phyloP scores from a whole-genome alignment of 1,284 basidiomycete species.

The Vanrija pseudolonga region DNA sequence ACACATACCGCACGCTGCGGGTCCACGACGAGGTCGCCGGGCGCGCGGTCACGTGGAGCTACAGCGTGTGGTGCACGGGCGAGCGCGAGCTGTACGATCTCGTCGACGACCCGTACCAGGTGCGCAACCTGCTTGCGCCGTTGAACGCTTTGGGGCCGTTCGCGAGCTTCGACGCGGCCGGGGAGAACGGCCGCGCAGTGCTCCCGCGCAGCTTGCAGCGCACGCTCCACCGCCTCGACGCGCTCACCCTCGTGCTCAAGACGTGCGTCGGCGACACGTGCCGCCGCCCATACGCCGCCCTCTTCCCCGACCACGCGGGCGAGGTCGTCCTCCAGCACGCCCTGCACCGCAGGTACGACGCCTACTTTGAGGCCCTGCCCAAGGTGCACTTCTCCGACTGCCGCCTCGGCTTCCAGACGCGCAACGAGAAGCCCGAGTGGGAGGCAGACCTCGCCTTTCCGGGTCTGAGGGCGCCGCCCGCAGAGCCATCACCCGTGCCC shows the following conservation, averaged over 20 bases:
- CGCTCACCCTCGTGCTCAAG: constrained; percentile 39
- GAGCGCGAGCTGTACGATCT: constrained; percentile 44
- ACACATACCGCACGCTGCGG: constrained; percentile 36
- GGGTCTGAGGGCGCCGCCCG: not conserved
- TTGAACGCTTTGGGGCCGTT: constrained; percentile 21
- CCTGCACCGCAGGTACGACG: constrained; percentile 21
- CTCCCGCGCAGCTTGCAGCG: constrained; percentile 1
- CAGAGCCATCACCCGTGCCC: too few species aligned
- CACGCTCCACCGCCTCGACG: constrained; percentile 32
- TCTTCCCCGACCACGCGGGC: constrained; percentile 24
- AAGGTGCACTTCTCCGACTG: constrained; percentile 30
- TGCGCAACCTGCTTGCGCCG: constrained; percentile 27
- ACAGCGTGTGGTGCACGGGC: constrained; percentile 44
- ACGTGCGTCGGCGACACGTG: constrained; percentile 33
- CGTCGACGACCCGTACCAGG: constrained; percentile 30
- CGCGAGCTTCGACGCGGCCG: constrained; percentile 7
- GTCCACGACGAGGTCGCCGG: constrained; percentile 21
- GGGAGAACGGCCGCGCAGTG: not conserved
- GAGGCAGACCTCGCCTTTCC: constrained; percentile 5
- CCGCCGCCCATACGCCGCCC: constrained; percentile 23
- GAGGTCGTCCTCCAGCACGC: constrained; percentile 21
- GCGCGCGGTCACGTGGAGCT: constrained; percentile 18
- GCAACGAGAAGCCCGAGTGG: constrained; percentile 29
- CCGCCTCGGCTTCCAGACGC: constrained; percentile 23
- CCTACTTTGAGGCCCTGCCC: constrained; percentile 30